Evolutionary conservation across 2,329 filamentous ascomycete genomes (phyloP).

Genomic region (Cordyceps cicadae): DNA sequence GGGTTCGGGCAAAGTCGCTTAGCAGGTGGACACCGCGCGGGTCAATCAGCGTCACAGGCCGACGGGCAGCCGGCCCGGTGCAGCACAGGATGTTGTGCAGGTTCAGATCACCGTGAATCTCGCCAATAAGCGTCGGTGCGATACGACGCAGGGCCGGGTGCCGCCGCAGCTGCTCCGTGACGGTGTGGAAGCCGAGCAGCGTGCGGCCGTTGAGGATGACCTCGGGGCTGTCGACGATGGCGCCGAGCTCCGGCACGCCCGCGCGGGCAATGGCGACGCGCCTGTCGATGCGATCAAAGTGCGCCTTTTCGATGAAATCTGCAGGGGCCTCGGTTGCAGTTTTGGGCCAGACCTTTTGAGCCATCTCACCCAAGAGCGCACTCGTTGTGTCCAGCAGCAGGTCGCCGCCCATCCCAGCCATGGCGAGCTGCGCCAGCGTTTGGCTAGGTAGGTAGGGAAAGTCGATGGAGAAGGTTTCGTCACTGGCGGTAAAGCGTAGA

Average conservation of each 20-base stretch:
- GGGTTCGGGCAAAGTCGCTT: constrained; percentile 3
- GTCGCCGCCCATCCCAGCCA: constrained; percentile 21
- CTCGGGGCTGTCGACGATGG: constrained; percentile 1
- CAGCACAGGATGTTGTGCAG: constrained; percentile 8
- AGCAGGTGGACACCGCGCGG: constrained; percentile 11
- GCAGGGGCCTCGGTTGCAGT: neutral
- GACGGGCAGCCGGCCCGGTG: neutral
- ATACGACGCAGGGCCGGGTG: neutral
- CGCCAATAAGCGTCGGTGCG: neutral
- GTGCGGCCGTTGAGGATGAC: constrained; percentile 5
- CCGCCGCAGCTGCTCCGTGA: neutral
- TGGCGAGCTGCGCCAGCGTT: constrained; percentile 11
- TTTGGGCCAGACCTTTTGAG: neutral
- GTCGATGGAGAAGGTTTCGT: neutral
- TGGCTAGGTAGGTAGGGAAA: constrained; percentile 9
- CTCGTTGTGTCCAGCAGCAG: constrained; percentile 16
- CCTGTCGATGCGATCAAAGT: constrained; percentile 6
- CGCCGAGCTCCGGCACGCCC: neutral
- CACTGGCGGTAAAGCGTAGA: neutral
- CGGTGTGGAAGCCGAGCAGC: neutral
- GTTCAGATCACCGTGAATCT: constrained; percentile 10
- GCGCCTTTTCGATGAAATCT: constrained; percentile 9
- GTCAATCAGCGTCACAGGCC: constrained; percentile 5
- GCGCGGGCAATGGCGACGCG: constrained; percentile 6
- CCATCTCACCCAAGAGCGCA: constrained; percentile 3